Evolutionary conservation across 306 rosid genomes (phyloP).

Genomic region (Vachellia collinsii): DNA sequence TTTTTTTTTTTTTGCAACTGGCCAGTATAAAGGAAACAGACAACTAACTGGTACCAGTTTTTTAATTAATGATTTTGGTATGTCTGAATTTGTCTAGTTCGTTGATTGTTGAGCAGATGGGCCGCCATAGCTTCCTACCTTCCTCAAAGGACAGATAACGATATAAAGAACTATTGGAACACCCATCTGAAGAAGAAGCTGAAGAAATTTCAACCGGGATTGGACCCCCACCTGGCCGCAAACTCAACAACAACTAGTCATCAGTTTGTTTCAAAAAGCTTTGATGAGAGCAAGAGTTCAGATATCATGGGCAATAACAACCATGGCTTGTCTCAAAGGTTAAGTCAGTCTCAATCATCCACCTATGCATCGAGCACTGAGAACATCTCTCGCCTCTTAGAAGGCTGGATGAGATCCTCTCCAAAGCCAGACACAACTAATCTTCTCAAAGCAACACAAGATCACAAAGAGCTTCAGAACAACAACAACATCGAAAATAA

Average conservation of each 20-base stretch:
- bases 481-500: slow-evolving; percentile 18
- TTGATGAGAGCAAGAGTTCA: slow-evolving; percentile 45
- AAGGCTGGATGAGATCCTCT: slow-evolving; percentile 99
- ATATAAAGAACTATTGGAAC: slow-evolving; percentile 96
- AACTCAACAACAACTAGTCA: slow-evolving; percentile 46
- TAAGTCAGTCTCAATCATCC: slow-evolving; percentile 44
- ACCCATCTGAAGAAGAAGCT: slow-evolving; percentile 98
- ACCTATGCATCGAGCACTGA: slow-evolving; percentile 95
- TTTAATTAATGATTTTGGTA: not conserved
- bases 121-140: slow-evolving; percentile 98
- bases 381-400: slow-evolving; percentile 89
- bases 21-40: not conserved
- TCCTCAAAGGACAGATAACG: slow-evolving; percentile 97
- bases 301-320: slow-evolving; percentile 36
- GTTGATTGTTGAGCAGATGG: slow-evolving; percentile 68
- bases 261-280: slow-evolving; percentile 46
- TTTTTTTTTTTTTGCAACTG: not conserved
- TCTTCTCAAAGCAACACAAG: slow-evolving; percentile 20
- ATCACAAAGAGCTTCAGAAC: slow-evolving; percentile 22
- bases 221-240: slow-evolving; percentile 56
- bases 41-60: not conserved
- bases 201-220: slow-evolving; percentile 66
- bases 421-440: slow-evolving; percentile 45
- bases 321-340: slow-evolving; percentile 40
- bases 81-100: not conserved